These are phyloP conservation scores for Colletotrichum zoysiae DNA, from an alignment of 2,329 filamentous ascomycete genomes.

Conservation along the genomic window DNA sequence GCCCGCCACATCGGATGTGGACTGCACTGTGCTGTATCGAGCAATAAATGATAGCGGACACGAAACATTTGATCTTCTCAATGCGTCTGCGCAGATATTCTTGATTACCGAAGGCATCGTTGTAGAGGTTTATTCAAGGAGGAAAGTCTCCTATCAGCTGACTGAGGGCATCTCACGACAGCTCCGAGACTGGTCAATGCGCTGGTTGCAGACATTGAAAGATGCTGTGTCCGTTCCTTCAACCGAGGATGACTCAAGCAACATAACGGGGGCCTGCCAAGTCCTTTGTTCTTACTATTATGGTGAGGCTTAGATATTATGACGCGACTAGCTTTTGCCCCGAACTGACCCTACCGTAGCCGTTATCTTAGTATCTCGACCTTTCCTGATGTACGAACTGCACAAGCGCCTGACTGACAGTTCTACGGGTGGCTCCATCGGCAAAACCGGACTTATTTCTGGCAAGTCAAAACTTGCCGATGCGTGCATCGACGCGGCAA, in stretches of 20 bases:
- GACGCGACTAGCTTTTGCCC: no score
- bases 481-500: constrained; percentile 67
- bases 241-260: constrained; percentile 45
- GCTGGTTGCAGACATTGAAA: constrained; percentile 62
- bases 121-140: constrained; percentile 64
- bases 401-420: constrained; percentile 58
- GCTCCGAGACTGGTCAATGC: constrained; percentile 63
- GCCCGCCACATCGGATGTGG: constrained; percentile 65
- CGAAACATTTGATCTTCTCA: constrained; percentile 60
- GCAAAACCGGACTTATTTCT: constrained; percentile 47
- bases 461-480: constrained; percentile 65
- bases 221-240: constrained; percentile 49
- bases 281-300: constrained; percentile 67
- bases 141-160: constrained; percentile 65
- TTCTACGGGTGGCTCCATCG: constrained; percentile 16
- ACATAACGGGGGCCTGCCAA: constrained; percentile 62
- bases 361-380: constrained; percentile 68
- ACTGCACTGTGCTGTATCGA: constrained; percentile 66
- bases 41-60: constrained; percentile 49
- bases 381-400: constrained; percentile 69
- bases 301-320: constrained; percentile 10
- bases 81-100: constrained; percentile 66
- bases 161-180: constrained; percentile 67
- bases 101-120: constrained; percentile 64
- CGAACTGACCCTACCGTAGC: constrained; percentile 46